Conservation (phyloP, 2,329 filamentous ascomycete species). For the Amesomyces nigricolor region DNA sequence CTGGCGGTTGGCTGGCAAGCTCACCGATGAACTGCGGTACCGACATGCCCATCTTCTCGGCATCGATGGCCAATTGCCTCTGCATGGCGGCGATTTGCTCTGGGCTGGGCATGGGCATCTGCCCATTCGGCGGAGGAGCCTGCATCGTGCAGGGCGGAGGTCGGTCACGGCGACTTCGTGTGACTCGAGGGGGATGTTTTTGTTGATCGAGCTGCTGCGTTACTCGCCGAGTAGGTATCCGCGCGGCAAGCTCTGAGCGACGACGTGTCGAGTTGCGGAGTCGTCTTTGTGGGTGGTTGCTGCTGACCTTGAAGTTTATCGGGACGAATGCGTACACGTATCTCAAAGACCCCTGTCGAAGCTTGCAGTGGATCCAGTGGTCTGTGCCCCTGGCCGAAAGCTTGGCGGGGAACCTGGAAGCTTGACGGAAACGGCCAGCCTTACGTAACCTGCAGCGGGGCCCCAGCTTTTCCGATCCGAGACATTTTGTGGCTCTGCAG, state of each 20-base stretch:
- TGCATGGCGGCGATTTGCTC: constrained; percentile 85
- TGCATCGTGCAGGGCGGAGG: not conserved
- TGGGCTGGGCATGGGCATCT: constrained; percentile 53
- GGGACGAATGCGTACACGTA: constrained; percentile 21
- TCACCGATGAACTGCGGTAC: constrained; percentile 69
- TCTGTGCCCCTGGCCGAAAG: constrained; percentile 9
- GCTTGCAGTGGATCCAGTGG: not conserved
- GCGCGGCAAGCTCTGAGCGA: not conserved
- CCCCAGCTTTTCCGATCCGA: not conserved
- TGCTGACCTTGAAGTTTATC: constrained; percentile 8
- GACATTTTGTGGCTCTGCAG: constrained; percentile 8
- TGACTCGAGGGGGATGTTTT: not conserved
- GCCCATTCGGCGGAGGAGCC: constrained; percentile 11
- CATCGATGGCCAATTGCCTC: constrained; percentile 74
- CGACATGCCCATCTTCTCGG: constrained; percentile 75
- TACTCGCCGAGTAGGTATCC: not conserved
- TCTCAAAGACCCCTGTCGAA: constrained; percentile 21
- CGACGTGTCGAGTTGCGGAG: not conserved
- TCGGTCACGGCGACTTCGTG: not conserved
- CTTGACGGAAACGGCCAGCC: not conserved
- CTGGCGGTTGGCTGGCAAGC: not conserved
- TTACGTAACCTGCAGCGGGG: constrained; percentile 1
- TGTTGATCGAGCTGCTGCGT: not conserved
- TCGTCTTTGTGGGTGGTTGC: not conserved
- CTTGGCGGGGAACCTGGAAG: not conserved